Base-by-base conservation (phyloP, 306 rosid species). In the Casuarina cunninghamiana region DNA sequence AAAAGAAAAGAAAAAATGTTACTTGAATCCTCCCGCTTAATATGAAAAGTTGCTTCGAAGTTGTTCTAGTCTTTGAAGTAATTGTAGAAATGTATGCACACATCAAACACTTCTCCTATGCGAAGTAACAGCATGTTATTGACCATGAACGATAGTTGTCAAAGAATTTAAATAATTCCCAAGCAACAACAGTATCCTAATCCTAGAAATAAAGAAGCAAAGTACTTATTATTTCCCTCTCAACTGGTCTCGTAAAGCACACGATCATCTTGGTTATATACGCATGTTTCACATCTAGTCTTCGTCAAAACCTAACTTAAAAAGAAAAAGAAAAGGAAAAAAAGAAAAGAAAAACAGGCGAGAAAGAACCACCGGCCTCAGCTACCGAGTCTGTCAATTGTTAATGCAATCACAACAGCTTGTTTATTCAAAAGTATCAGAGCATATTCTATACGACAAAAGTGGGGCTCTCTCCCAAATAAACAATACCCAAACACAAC, bases 221-320 rank as follows among this genome's bases (percentile, higher is more conserved):
- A 54, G 17, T 37, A 10, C 43, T 45, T 77, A 32, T 45, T 55
- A 49, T 53, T 78, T 73, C 69, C 76, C 1, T 53, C 74, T 78
- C 78, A 72, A 58, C n/a, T 77, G 53, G 46, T 69, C 55, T 69
- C 53, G 80, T 35, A 77, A 68, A 76, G 57, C 85, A 74, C 72
- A 82, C 73, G 15, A 69, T 72, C 55, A 53, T 72, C 38, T 58
- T 67, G 72, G 50, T 67, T 73, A 53, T 78, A 58, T 82, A 57
- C 37, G 68, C 79, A 73, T 68, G 77, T 82, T 77, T 74, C 80
- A 53, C 77, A 75, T 83, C 82, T 57, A 37, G 45, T 48, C 69
- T 82, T 78, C 32, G 37, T 37, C 44, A 55, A 12, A 38, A 45
- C 66, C 76, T 39, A 57, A 74, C 53, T 53, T 43, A 32, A 46